A percentile compares a stretch with the other conserved stretches of the same genome.
These are phyloP conservation scores for Coemansia sp. DNA, from an alignment of 192 early-diverging fungal genomes.

Conservation along the genomic window DNA sequence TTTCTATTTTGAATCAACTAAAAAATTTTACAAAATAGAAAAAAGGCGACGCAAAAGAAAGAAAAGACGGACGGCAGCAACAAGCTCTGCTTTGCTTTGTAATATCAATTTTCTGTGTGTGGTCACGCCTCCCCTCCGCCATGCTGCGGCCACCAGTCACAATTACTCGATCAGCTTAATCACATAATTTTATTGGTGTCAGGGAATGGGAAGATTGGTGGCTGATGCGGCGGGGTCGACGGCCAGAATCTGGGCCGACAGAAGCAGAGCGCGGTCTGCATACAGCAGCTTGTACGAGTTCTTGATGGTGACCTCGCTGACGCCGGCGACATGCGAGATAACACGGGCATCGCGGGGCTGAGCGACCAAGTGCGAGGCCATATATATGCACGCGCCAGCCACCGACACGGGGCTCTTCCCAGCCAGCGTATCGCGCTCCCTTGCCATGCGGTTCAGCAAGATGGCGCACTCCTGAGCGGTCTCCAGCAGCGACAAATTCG, in stretches of 20 bases:
- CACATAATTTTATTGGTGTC: neutral
- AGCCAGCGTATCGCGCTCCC: constrained; percentile 82
- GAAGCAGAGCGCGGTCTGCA: constrained; percentile 60
- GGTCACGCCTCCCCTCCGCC: too few species aligned
- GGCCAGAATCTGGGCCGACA: constrained; percentile 30
- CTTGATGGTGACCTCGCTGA: constrained; percentile 94
- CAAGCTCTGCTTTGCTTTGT: neutral
- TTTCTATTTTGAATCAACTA: neutral
- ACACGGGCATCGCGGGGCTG: constrained; percentile 71
- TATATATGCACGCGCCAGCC: constrained; percentile 90
- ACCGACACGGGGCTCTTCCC: constrained; percentile 93
- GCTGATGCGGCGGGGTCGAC: constrained; percentile 18
- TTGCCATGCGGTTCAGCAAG: constrained; percentile 70
- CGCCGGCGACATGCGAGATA: constrained; percentile 84
- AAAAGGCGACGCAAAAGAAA: neutral
- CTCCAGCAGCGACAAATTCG: constrained; percentile 68
- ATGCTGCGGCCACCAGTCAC: neutral
- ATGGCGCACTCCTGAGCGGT: constrained; percentile 74
- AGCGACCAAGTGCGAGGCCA: constrained; percentile 75
- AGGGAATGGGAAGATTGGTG: constrained; percentile 25
- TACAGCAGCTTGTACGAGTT: constrained; percentile 78
- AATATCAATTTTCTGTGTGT: neutral
- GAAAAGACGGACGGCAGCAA: too few species aligned
- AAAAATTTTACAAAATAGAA: neutral
- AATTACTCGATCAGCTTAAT: too few species aligned